Evolutionary conservation across 345 rosid genomes (phyloP).

Genomic region (Sisymbrium irio): DNA sequence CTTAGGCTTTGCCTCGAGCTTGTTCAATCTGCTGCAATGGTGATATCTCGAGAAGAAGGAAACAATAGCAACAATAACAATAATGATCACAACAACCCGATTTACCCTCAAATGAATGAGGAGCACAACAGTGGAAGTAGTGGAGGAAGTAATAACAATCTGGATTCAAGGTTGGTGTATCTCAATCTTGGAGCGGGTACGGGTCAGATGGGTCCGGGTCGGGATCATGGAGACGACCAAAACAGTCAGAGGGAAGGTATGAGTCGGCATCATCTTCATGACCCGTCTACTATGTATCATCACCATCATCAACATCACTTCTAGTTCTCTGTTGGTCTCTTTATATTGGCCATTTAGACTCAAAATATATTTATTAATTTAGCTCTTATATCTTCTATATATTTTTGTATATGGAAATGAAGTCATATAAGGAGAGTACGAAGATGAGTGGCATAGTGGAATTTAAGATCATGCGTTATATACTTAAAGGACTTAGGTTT

Average conservation of each 20-base stretch:
- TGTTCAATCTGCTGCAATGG: constrained; percentile 97
- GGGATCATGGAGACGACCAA: constrained; percentile 61
- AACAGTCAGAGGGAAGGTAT: constrained; percentile 56
- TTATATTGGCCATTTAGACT: constrained; percentile 23
- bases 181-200: constrained; percentile 80
- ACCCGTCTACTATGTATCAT: constrained; percentile 51
- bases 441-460: constrained; percentile 10
- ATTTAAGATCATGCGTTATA: background rate
- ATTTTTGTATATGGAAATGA: constrained; percentile 14
- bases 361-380: constrained; percentile 21
- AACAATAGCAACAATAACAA: constrained; percentile 45
- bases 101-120: constrained; percentile 62
- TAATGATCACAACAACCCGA: constrained; percentile 42
- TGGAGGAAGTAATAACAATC: constrained; percentile 46
- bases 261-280: constrained; percentile 55
- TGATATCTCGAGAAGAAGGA: constrained; percentile 96
- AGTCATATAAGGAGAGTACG: constrained; percentile 14
- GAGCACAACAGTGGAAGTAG: constrained; percentile 63
- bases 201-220: constrained; percentile 56
- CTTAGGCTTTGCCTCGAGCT: constrained; percentile 94
- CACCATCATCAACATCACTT: constrained; percentile 75
- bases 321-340: constrained; percentile 40
- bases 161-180: constrained; percentile 91
- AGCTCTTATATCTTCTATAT: constrained; percentile 5
- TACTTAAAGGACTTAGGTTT: constrained; percentile 15